Conservation (phyloP, 2,329 filamentous ascomycete species). For the Tolypocladium cylindrosporum region DNA sequence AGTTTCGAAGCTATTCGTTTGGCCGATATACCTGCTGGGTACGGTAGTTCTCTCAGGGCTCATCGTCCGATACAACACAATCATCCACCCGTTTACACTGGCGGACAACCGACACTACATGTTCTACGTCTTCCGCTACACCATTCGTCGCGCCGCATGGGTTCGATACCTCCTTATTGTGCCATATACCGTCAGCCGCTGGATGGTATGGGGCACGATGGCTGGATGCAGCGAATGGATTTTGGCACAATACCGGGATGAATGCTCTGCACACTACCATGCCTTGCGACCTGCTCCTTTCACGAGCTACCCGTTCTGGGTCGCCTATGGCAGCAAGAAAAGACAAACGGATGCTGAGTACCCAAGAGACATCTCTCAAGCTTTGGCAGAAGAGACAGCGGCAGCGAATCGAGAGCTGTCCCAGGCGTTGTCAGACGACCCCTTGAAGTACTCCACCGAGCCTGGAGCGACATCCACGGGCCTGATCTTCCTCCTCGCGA, state of each 20-base stretch:
- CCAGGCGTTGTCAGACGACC: conserved; percentile 13
- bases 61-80: conserved; percentile 73
- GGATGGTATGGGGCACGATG: conserved; percentile 56
- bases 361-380: neutral
- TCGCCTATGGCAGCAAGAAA: neutral
- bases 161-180: conserved; percentile 59
- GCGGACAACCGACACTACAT: conserved; percentile 96
- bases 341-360: conserved; percentile 6
- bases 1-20: conserved; percentile 20
- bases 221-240: conserved; percentile 28
- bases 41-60: conserved; percentile 26
- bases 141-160: conserved; percentile 54
- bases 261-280: neutral
- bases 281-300: conserved; percentile 8
- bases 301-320: conserved; percentile 18
- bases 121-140: conserved; percentile 88
- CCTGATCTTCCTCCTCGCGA: conserved; percentile 55
- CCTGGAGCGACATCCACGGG: conserved; percentile 38
- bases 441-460: conserved; percentile 15
- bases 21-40: conserved; percentile 22
- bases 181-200: conserved; percentile 62
- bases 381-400: neutral
- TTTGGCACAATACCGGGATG: neutral
- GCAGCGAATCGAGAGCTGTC: conserved; percentile 1
- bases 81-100: conserved; percentile 89